phyloP scores from a whole-genome alignment of 768 basidiomycete genomes.

The Hygrocybe coccinea region DNA sequence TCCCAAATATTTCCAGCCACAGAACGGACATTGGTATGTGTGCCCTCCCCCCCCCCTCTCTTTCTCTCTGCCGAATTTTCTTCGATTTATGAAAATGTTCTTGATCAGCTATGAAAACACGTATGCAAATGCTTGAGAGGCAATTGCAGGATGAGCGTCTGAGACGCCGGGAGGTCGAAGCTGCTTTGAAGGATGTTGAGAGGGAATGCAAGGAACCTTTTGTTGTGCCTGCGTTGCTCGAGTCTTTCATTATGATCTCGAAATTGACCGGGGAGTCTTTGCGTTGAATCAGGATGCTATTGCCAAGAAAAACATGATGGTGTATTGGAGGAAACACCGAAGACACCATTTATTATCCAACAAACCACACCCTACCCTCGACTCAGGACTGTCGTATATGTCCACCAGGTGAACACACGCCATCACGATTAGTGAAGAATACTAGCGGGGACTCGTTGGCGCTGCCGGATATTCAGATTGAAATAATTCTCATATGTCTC shows the following conservation, averaged over 20 bases:
- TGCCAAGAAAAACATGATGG: too few species aligned
- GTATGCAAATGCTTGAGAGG: conserved; percentile 27
- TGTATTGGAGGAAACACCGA: too few species aligned
- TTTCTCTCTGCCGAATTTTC: background rate
- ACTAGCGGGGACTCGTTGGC: too few species aligned
- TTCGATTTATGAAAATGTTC: background rate
- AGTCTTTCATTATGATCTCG: conserved; percentile 40
- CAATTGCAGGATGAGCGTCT: conserved; percentile 36
- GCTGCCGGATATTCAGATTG: too few species aligned
- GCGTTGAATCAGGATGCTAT: too few species aligned
- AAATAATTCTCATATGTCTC: too few species aligned
- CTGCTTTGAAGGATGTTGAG: conserved; percentile 41
- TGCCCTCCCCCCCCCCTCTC: too few species aligned
- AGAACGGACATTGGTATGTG: background rate
- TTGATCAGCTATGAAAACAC: conserved; percentile 22
- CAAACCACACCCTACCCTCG: too few species aligned
- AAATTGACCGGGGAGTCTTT: background rate
- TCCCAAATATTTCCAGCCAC: background rate
- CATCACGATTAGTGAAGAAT: too few species aligned
- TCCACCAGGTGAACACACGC: too few species aligned
- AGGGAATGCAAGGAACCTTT: conserved; percentile 51
- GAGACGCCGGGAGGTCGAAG: conserved; percentile 41
- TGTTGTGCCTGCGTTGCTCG: conserved; percentile 51
- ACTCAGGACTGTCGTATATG: too few species aligned
- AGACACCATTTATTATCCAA: too few species aligned